Conservation (phyloP, 2,329 filamentous ascomycete species). For the Verticillium nonalfalfae region DNA sequence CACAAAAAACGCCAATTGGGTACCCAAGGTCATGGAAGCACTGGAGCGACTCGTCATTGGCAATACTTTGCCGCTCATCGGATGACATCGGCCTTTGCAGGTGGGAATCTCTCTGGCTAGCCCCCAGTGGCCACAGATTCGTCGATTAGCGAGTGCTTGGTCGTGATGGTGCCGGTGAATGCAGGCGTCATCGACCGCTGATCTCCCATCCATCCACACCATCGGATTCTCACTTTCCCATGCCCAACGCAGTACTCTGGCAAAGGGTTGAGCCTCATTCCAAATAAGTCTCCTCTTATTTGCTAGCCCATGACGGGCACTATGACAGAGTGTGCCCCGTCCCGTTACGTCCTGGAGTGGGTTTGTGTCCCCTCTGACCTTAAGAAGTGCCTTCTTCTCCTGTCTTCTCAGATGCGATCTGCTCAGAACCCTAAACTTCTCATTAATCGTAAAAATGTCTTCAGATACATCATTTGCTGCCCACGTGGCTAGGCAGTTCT, state of each 20-base stretch:
- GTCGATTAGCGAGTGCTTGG: background rate
- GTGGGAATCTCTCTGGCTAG: background rate
- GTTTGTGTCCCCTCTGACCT: background rate
- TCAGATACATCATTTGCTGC: constrained; percentile 27
- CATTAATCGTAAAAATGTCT: background rate
- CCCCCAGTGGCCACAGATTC: background rate
- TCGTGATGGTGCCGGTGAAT: background rate
- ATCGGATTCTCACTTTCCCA: background rate
- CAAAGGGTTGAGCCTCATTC: background rate
- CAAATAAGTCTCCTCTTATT: background rate
- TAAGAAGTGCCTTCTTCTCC: background rate
- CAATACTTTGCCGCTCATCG: too few relatives aligned
- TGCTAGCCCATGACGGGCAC: background rate
- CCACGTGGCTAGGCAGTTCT: constrained; percentile 27
- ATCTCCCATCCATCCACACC: background rate
- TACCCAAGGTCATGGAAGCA: too few relatives aligned
- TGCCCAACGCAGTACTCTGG: background rate
- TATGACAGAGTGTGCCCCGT: background rate
- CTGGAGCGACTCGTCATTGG: too few relatives aligned
- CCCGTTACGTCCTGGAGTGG: too few relatives aligned
- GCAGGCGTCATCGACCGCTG: background rate
- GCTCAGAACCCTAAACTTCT: background rate
- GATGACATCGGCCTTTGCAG: background rate
- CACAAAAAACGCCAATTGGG: too few relatives aligned
- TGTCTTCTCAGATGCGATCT: background rate